A percentile compares a stretch with the other conserved stretches of the same genome.
These are phyloP conservation scores for Sarocladium strictum DNA, from an alignment of 2,329 filamentous ascomycete genomes.

Conservation along the genomic window DNA sequence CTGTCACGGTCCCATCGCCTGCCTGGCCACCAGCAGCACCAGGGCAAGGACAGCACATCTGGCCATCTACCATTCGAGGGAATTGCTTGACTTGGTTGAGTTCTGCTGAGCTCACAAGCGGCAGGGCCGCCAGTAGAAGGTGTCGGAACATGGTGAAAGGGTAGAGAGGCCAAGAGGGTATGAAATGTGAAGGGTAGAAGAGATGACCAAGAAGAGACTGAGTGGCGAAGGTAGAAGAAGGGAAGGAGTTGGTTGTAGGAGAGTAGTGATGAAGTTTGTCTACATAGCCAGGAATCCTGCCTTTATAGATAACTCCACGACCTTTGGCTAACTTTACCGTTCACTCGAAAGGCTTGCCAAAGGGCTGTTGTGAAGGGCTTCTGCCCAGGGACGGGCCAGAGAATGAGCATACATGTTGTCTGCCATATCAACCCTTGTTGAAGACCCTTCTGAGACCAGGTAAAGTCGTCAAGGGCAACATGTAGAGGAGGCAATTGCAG, in stretches of 20 bases:
- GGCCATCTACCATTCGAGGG: slow-evolving; percentile 13
- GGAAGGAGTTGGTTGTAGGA: not conserved
- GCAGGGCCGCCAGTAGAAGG: slow-evolving; percentile 2
- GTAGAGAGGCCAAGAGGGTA: not conserved
- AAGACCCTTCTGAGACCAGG: not conserved
- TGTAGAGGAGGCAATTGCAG: not conserved
- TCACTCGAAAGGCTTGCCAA: slow-evolving; percentile 7
- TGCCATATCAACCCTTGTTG: not conserved
- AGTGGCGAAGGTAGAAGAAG: not conserved
- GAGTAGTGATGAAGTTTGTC: too few species aligned
- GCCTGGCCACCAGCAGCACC: slow-evolving; percentile 12
- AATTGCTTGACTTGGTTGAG: not conserved
- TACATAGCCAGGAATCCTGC: not conserved
- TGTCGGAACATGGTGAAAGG: not conserved
- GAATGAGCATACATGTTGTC: not conserved
- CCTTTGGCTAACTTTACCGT: slow-evolving; percentile 19
- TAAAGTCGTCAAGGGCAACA: not conserved
- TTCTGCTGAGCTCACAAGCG: not conserved
- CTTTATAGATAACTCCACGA: not conserved
- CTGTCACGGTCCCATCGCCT: slow-evolving; percentile 19
- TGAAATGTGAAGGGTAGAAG: not conserved
- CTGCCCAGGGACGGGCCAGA: not conserved
- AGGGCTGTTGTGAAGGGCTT: not conserved
- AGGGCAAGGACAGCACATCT: slow-evolving; percentile 25
- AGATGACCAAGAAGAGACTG: not conserved